Percentiles rank a stretch among this genome's conserved stretches.
phyloP scores from a whole-genome alignment of 2,329 filamentous ascomycete species.

The Epichloe scottii region DNA sequence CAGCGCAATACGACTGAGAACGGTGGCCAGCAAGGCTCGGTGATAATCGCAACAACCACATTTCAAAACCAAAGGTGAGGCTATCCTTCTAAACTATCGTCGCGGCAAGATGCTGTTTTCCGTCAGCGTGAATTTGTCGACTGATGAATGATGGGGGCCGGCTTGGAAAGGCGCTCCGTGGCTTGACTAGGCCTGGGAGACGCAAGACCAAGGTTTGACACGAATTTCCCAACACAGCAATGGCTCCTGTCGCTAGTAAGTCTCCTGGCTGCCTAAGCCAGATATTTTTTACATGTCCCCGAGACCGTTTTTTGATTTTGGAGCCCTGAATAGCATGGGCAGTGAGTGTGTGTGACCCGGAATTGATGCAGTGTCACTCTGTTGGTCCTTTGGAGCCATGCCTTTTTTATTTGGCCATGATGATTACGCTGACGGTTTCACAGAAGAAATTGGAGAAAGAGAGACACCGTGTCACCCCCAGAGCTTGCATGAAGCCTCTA shows the following conservation, averaged over 20 bases:
- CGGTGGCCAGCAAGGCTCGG: no score
- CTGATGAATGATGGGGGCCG: not conserved
- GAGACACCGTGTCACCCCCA: not conserved
- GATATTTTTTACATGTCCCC: not conserved
- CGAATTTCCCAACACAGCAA: not conserved
- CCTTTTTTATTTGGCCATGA: not conserved
- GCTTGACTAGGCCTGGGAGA: not conserved
- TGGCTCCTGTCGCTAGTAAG: not conserved
- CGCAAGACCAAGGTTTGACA: not conserved
- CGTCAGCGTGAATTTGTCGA: not conserved
- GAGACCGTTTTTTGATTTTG: no score
- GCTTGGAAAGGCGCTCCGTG: not conserved
- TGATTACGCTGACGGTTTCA: not conserved
- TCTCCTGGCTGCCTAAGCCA: not conserved
- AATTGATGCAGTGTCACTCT: not conserved
- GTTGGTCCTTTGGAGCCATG: not conserved
- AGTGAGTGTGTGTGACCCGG: not conserved
- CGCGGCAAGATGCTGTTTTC: not conserved
- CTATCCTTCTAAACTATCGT: no score
- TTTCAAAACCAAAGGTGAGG: no score
- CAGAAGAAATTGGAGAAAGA: not conserved
- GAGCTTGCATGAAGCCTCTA: not conserved
- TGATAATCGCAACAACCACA: no score
- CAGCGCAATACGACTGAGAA: not conserved
- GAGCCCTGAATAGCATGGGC: not conserved